These are phyloP conservation scores for Fraxinus pennsylvanica DNA, from an alignment of 257 asterid species.

Conservation along the genomic window DNA sequence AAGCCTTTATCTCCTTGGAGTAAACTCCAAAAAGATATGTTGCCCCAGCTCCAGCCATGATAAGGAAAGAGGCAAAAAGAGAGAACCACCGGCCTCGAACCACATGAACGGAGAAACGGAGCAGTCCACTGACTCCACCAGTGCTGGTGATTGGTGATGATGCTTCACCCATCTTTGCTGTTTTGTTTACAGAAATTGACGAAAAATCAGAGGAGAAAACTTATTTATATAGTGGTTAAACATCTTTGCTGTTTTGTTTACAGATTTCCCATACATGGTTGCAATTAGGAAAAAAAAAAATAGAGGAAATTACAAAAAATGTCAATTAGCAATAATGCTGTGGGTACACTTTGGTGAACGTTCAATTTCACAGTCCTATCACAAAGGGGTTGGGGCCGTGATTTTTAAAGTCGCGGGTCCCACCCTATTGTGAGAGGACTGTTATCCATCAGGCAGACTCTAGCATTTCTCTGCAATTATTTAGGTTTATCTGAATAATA, in stretches of 20 bases:
- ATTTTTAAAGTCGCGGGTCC: too few relatives aligned
- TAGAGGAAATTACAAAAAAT: too few relatives aligned
- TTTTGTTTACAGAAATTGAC: not conserved
- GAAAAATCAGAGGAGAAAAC: not conserved
- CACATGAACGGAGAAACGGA: slow-evolving; percentile 45
- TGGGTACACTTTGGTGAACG: too few relatives aligned
- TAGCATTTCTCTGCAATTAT: not conserved
- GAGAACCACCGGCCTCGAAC: slow-evolving; percentile 80
- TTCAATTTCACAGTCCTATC: too few relatives aligned
- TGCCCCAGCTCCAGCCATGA: slow-evolving; percentile 97
- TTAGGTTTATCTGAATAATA: not conserved
- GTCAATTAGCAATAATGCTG: too few relatives aligned
- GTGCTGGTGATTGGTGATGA: not conserved
- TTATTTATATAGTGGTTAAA: not conserved
- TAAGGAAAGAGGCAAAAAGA: slow-evolving; percentile 72
- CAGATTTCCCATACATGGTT: too few relatives aligned
- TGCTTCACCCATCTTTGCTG: slow-evolving; percentile 25
- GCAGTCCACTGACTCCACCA: not conserved
- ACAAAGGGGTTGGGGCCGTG: too few relatives aligned
- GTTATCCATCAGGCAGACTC: too few relatives aligned
- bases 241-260: too few relatives aligned
- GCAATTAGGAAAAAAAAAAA: too few relatives aligned
- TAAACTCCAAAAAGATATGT: slow-evolving; percentile 78
- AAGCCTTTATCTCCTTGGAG: slow-evolving; percentile 70
- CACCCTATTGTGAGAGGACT: too few relatives aligned